Conservation (phyloP, 805 yeast species). For the Sugiyamaella chiloensis region DNA sequence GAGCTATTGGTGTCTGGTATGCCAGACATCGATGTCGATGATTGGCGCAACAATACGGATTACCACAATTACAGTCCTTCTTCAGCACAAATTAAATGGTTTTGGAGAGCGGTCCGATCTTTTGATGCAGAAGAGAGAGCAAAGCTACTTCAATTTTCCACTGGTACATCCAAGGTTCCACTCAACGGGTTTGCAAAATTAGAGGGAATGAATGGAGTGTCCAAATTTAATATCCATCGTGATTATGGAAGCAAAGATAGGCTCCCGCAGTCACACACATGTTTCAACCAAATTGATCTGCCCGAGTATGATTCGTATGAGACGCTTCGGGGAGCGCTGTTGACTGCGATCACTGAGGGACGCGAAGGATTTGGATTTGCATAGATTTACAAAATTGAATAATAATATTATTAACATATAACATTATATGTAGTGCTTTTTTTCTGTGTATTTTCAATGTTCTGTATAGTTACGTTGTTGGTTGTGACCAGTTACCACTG, state of each 20-base stretch:
- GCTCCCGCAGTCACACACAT: constrained; percentile 93
- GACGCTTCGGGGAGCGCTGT: constrained; percentile 70
- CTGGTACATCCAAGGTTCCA: constrained; percentile 97
- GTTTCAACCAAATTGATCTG: constrained; percentile 90
- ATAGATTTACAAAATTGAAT: constrained; percentile 21
- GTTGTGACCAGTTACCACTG: too few species aligned
- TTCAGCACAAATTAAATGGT: constrained; percentile 89
- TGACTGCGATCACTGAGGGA: constrained; percentile 89
- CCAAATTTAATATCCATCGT: constrained; percentile 84
- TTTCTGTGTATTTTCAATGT: background rate
- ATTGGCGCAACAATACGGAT: constrained; percentile 85
- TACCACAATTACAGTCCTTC: constrained; percentile 77
- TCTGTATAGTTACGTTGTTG: too few species aligned
- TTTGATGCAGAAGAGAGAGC: constrained; percentile 94
- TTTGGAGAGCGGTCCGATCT: constrained; percentile 96
- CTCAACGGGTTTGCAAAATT: constrained; percentile 87
- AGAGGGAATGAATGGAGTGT: constrained; percentile 80
- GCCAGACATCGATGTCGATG: constrained; percentile 94
- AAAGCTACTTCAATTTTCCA: constrained; percentile 87
- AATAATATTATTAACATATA: background rate
- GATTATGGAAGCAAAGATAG: constrained; percentile 84
- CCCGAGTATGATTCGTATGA: constrained; percentile 93
- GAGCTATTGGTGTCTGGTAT: constrained; percentile 90
- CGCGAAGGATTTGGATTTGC: constrained; percentile 95
- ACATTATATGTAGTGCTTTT: background rate